Percentiles rank a stretch among this genome's conserved stretches.
phyloP scores from a whole-genome alignment of 2,329 filamentous ascomycete species.

The Scortechinia acanthostroma region DNA sequence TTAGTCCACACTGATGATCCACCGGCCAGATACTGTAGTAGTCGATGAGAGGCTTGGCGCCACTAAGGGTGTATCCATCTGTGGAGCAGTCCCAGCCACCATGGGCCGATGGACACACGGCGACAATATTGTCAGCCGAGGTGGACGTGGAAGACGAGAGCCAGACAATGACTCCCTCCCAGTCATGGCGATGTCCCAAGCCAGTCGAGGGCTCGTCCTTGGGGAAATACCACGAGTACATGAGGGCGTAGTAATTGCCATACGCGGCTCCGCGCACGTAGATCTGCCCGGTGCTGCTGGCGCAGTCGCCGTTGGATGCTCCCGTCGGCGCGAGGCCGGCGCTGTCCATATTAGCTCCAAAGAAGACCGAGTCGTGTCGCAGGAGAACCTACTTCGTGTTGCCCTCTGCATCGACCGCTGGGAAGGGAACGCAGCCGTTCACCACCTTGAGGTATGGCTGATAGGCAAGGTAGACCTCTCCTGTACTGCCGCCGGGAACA shows the following conservation, averaged over 20 bases:
- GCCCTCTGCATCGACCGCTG: slow-evolving; percentile 47
- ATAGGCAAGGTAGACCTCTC: slow-evolving; percentile 42
- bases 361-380: too few species aligned
- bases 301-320: slow-evolving; percentile 17
- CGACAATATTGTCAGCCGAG: slow-evolving; percentile 18
- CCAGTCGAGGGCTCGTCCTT: slow-evolving; percentile 29
- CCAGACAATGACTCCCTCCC: slow-evolving; percentile 25
- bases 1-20: slow-evolving; percentile 27
- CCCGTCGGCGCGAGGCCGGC: slow-evolving; percentile 23
- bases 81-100: slow-evolving; percentile 19
- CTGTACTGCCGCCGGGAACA: slow-evolving; percentile 35
- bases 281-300: slow-evolving; percentile 21
- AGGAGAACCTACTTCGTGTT: slow-evolving; percentile 39
- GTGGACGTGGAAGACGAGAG: slow-evolving; percentile 14
- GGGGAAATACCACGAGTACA: slow-evolving; percentile 36
- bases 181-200: slow-evolving; percentile 27
- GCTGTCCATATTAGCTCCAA: slow-evolving; percentile 9
- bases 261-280: slow-evolving; percentile 21
- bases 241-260: slow-evolving; percentile 21
- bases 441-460: slow-evolving; percentile 45
- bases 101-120: slow-evolving; percentile 25
- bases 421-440: slow-evolving; percentile 56
- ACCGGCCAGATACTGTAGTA: slow-evolving; percentile 19
- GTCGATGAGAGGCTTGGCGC: slow-evolving; percentile 15
- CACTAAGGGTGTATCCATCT: slow-evolving; percentile 7